phyloP scores from a whole-genome alignment of 2,329 filamentous ascomycete genomes.

The Rhynchosporium graminicola region DNA sequence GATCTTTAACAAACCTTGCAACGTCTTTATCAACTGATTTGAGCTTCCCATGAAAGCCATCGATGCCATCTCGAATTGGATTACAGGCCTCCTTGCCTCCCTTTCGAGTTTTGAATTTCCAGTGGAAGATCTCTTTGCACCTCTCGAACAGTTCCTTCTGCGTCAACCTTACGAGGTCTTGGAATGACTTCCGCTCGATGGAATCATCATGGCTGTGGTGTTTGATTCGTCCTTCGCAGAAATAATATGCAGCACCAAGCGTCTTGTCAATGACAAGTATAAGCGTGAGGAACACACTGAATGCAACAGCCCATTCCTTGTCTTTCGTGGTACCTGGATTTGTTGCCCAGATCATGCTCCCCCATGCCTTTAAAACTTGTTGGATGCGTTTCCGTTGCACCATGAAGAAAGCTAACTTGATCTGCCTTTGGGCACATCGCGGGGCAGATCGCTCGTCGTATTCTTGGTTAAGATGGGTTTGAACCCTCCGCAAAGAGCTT shows the following conservation, averaged over 20 bases:
- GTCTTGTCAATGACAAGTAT: conserved; percentile 38
- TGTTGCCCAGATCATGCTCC: conserved; percentile 39
- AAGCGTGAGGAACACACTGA: conserved; percentile 37
- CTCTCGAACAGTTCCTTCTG: conserved; percentile 39
- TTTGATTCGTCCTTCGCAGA: conserved; percentile 33
- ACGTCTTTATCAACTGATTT: conserved; percentile 31
- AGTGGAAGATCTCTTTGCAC: conserved; percentile 41
- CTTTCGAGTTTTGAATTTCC: conserved; percentile 40
- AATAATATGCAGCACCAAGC: conserved; percentile 29
- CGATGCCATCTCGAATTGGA: conserved; percentile 38
- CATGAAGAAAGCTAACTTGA: conserved; percentile 38
- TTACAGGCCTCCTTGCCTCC: conserved; percentile 40
- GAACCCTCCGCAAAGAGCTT: conserved; percentile 32
- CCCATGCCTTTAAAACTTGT: conserved; percentile 37
- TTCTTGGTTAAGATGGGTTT: conserved; percentile 29
- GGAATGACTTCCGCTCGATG: conserved; percentile 31
- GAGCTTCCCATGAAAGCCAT: conserved; percentile 33
- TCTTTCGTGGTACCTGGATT: conserved; percentile 34
- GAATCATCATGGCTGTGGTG: conserved; percentile 29
- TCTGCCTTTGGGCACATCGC: conserved; percentile 38
- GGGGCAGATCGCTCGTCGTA: conserved; percentile 34
- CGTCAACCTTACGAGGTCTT: conserved; percentile 33
- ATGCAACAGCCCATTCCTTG: conserved; percentile 38
- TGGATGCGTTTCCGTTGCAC: conserved; percentile 36
- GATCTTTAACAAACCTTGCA: conserved; percentile 30